Conservation (phyloP, 1,139 yeast genomes). For the Hanseniaspora gamundiae region DNA sequence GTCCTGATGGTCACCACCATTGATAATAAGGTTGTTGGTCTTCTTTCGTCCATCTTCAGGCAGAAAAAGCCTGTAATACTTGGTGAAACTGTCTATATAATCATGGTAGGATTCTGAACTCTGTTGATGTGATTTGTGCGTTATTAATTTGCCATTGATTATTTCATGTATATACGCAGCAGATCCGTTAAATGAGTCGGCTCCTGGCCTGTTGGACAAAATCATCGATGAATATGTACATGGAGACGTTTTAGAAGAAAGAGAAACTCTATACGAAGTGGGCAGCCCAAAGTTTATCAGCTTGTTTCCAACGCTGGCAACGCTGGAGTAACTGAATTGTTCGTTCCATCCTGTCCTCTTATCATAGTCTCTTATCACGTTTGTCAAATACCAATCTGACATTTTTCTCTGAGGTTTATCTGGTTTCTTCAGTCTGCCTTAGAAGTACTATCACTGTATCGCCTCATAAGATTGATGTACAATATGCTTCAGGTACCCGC, state of each 20-base stretch:
- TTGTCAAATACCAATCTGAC: not conserved
- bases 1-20: too few species aligned
- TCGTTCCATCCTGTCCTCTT: slow-evolving; percentile 25
- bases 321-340: slow-evolving; percentile 9
- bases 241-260: slow-evolving; percentile 3
- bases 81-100: not conserved
- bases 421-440: not conserved
- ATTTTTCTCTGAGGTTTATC: not conserved
- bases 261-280: slow-evolving; percentile 2
- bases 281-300: slow-evolving; percentile 5
- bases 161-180: slow-evolving; percentile 4
- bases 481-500: too few species aligned
- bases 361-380: slow-evolving; percentile 17
- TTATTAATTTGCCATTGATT: not conserved
- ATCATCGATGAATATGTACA: slow-evolving; percentile 3
- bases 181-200: slow-evolving; percentile 2
- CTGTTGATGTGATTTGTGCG: not conserved
- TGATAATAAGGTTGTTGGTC: too few species aligned
- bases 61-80: not conserved
- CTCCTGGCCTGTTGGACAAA: not conserved
- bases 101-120: not conserved
- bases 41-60: not conserved
- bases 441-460: too few species aligned
- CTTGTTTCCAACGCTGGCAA: slow-evolving; percentile 4
- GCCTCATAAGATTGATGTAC: too few species aligned